These are phyloP conservation scores for Kregervanrija fluxuum DNA, from an alignment of 805 yeast species.

Conservation along the genomic window DNA sequence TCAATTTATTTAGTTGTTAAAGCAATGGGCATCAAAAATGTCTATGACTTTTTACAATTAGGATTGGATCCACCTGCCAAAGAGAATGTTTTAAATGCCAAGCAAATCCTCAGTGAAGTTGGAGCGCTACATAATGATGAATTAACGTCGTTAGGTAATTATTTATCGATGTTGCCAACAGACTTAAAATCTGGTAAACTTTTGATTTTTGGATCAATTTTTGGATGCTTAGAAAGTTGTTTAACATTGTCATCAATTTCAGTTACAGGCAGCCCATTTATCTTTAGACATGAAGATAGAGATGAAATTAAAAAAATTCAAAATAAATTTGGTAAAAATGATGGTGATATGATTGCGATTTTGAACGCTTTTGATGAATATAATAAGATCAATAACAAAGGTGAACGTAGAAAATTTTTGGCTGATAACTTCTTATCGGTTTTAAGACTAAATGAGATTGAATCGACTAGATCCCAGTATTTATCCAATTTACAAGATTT, in stretches of 20 bases:
- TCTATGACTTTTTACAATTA: constrained; percentile 54
- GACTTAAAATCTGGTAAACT: constrained; percentile 84
- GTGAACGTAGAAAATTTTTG: constrained; percentile 38
- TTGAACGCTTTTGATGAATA: constrained; percentile 54
- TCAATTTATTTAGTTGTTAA: constrained; percentile 78
- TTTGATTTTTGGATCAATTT: constrained; percentile 69
- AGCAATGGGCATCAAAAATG: constrained; percentile 78
- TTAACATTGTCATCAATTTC: constrained; percentile 76
- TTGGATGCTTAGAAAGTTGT: constrained; percentile 73
- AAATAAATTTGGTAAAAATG: constrained; percentile 35
- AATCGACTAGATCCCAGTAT: constrained; percentile 64
- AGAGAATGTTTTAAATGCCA: constrained; percentile 44
- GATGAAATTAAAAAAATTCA: constrained; percentile 50
- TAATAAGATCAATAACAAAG: constrained; percentile 22
- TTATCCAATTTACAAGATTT: constrained; percentile 65
- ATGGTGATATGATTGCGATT: constrained; percentile 74
- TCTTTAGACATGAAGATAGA: constrained; percentile 52
- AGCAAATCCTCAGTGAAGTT: constrained; percentile 47
- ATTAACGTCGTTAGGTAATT: constrained; percentile 73
- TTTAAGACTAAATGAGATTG: constrained; percentile 61
- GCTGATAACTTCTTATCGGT: constrained; percentile 54
- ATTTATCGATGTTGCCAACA: constrained; percentile 74
- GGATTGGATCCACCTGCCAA: constrained; percentile 80
- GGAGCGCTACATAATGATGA: constrained; percentile 56
- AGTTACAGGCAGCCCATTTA: constrained; percentile 69